phyloP scores from a whole-genome alignment of 2,329 filamentous ascomycete genomes.

The Fusarium zealandicum region DNA sequence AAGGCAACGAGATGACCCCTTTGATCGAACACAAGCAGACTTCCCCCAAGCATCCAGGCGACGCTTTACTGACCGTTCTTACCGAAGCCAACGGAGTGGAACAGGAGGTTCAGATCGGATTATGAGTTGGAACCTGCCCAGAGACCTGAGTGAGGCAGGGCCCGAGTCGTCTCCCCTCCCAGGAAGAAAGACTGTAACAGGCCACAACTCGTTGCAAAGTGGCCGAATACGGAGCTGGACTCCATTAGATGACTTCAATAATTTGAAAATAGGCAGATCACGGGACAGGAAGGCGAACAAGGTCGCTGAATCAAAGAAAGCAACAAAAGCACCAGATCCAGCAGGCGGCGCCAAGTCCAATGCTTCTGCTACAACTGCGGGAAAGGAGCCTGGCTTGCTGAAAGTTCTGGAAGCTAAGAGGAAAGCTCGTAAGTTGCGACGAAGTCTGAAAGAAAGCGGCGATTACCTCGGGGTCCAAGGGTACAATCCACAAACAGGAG shows the following conservation, averaged over 20 bases:
- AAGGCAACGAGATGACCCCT: neutral
- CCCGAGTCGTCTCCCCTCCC: neutral
- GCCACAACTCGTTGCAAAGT: neutral
- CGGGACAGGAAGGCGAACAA: neutral
- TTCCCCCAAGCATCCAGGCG: conserved; percentile 4
- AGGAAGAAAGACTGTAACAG: neutral
- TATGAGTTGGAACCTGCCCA: conserved; percentile 48
- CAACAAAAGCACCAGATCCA: neutral
- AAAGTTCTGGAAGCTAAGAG: conserved; percentile 43
- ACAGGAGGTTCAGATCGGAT: conserved; percentile 44
- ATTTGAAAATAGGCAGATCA: conserved; percentile 9
- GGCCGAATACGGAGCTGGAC: conserved; percentile 33
- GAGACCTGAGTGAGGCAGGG: conserved; percentile 31
- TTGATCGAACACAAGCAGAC: neutral
- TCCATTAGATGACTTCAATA: conserved; percentile 13
- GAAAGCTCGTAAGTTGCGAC: conserved; percentile 48
- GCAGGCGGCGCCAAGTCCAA: neutral
- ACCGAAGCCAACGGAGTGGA: conserved; percentile 24
- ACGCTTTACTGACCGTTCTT: conserved; percentile 17
- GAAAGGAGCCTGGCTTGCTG: conserved; percentile 2
- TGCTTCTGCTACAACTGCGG: neutral
- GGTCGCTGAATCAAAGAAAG: neutral
- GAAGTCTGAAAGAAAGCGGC: conserved; percentile 59
- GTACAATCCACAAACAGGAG: conserved; percentile 63
- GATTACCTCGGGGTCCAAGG: conserved; percentile 67